These are phyloP conservation scores for Leccinum obscurum DNA, from an alignment of 768 basidiomycete species.

Conservation along the genomic window DNA sequence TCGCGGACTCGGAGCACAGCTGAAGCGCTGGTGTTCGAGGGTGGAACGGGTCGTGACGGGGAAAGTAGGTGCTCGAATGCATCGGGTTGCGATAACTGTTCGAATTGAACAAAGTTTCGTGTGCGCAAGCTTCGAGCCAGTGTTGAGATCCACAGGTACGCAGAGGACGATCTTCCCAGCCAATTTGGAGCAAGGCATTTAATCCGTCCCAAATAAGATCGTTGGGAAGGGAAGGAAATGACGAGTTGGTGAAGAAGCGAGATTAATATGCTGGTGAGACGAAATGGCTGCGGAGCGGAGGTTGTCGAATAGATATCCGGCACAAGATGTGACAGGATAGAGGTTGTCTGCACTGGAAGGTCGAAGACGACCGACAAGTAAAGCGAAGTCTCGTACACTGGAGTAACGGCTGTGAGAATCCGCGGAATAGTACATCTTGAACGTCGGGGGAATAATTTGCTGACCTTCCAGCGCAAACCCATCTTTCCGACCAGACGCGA, in stretches of 20 bases:
- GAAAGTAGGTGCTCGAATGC: slow-evolving; percentile 28
- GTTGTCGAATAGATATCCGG: slow-evolving; percentile 44
- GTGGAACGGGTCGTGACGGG: background rate
- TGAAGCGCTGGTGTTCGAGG: background rate
- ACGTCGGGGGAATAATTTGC: slow-evolving; percentile 9
- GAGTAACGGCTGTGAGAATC: background rate
- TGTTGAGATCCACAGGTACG: slow-evolving; percentile 50
- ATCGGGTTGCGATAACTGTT: slow-evolving; percentile 40
- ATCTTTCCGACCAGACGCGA: slow-evolving; percentile 59
- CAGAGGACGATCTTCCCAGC: slow-evolving; percentile 37
- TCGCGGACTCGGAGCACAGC: slow-evolving; percentile 13
- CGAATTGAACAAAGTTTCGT: slow-evolving; percentile 55
- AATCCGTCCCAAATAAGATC: slow-evolving; percentile 39
- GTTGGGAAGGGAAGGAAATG: slow-evolving; percentile 64
- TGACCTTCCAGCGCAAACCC: slow-evolving; percentile 68
- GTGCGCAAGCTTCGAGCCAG: slow-evolving; percentile 54
- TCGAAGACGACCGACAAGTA: slow-evolving; percentile 64
- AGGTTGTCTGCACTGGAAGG: slow-evolving; percentile 58
- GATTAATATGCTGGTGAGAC: slow-evolving; percentile 41
- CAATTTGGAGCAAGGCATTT: slow-evolving; percentile 30
- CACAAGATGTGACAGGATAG: slow-evolving; percentile 61
- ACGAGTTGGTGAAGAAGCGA: slow-evolving; percentile 61
- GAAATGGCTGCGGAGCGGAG: slow-evolving; percentile 18
- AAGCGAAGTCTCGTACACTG: slow-evolving; percentile 76
- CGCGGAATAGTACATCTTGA: background rate